phyloP scores from a whole-genome alignment of 2,329 filamentous ascomycete species.

The Fusarium clavum region DNA sequence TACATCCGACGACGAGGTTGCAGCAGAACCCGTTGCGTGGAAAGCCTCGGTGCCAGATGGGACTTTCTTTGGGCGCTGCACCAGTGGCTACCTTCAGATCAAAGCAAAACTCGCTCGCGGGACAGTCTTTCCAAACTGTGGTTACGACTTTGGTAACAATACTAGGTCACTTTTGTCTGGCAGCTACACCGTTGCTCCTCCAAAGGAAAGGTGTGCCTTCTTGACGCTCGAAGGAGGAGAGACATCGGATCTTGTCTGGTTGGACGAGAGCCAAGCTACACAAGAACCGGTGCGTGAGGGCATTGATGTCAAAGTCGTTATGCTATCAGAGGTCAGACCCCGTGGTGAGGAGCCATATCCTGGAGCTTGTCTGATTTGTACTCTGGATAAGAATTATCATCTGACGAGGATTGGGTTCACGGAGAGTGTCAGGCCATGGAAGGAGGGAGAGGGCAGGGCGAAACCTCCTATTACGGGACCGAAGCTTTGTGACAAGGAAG shows the following conservation, averaged over 20 bases:
- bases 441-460: background rate
- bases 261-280: background rate
- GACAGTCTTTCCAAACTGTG: slow-evolving; percentile 1
- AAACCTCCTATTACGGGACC: background rate
- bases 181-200: background rate
- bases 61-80: background rate
- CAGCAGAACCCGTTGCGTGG: background rate
- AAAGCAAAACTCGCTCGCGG: background rate
- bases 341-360: background rate
- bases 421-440: background rate
- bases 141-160: background rate
- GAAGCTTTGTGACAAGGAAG: background rate
- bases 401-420: slow-evolving; percentile 3
- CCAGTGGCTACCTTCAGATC: background rate
- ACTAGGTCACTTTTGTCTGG: too few relatives aligned
- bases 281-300: background rate
- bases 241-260: slow-evolving; percentile 5
- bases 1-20: fast-evolving
- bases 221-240: background rate
- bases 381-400: slow-evolving; percentile 5
- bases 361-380: slow-evolving; percentile 5
- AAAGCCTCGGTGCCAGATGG: background rate
- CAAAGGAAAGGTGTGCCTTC: background rate
- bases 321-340: background rate
- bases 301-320: background rate